Conservation (phyloP, 345 rosid species). For the Barbarea vulgaris region DNA sequence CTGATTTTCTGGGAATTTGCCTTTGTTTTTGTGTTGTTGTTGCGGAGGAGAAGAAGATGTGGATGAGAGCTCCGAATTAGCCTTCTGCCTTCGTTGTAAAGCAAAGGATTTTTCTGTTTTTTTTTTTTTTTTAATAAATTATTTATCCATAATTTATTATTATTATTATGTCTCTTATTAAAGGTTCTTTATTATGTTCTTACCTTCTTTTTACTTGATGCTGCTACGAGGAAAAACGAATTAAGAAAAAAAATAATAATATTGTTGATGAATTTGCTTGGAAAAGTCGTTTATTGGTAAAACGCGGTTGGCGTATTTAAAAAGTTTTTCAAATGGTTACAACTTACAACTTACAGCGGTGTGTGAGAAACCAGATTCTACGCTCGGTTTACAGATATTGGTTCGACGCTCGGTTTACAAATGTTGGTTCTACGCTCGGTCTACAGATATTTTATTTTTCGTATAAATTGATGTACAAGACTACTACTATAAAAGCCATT, state of each 20-base stretch:
- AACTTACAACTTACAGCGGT: not conserved
- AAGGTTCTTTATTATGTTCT: not conserved
- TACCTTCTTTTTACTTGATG: not conserved
- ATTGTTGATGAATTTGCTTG: not conserved
- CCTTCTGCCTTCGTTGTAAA: slow-evolving; percentile 32
- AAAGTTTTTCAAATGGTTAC: not conserved
- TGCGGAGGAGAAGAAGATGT: slow-evolving; percentile 35
- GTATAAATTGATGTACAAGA: no score
- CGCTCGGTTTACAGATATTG: not conserved
- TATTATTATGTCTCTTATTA: not conserved
- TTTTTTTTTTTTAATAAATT: not conserved
- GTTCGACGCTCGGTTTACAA: not conserved
- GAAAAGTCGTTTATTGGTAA: slow-evolving; percentile 26
- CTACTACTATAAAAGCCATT: no score
- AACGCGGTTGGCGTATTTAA: slow-evolving; percentile 32
- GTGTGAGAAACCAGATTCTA: not conserved
- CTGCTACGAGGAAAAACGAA: not conserved
- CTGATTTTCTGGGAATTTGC: slow-evolving; percentile 18
- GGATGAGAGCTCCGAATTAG: slow-evolving; percentile 38
- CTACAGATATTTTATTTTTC: no score
- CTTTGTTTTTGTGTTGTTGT: not conserved
- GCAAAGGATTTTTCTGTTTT: slow-evolving; percentile 35
- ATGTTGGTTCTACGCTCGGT: no score
- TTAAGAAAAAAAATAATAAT: not conserved
- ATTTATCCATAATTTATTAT: not conserved